Evolutionary conservation across 2,329 filamentous ascomycete species (phyloP).

Genomic region (Lachnellula willkommii): DNA sequence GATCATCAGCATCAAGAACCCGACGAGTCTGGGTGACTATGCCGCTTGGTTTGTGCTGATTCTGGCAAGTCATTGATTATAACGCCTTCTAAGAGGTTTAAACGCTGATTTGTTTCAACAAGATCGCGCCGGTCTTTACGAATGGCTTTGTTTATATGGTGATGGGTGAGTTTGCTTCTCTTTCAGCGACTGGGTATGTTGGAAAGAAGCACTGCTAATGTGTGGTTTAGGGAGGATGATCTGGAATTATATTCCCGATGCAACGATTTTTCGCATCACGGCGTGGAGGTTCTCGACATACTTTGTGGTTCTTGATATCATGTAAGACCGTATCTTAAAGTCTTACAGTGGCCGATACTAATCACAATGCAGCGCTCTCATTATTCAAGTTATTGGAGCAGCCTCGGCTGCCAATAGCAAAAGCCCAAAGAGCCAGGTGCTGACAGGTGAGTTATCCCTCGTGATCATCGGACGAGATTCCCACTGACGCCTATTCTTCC

Average conservation of each 20-base stretch:
- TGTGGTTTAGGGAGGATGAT: conserved; percentile 24
- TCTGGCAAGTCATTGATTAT: conserved; percentile 18
- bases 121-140: conserved; percentile 30
- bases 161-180: conserved; percentile 39
- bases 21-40: conserved; percentile 32
- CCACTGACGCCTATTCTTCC: conserved; percentile 18
- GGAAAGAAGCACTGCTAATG: conserved; percentile 9
- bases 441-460: conserved; percentile 5
- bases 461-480: not conserved
- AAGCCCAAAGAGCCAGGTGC: conserved; percentile 21
- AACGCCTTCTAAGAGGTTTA: too few species aligned
- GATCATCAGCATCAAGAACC: conserved; percentile 36
- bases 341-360: not conserved
- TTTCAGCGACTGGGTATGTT: conserved; percentile 4
- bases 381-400: conserved; percentile 19
- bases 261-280: conserved; percentile 18
- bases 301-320: conserved; percentile 27
- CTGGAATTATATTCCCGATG: conserved; percentile 20
- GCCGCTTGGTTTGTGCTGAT: conserved; percentile 35
- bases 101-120: too few species aligned
- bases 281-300: conserved; percentile 22
- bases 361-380: conserved; percentile 18
- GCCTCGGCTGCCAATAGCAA: conserved; percentile 32
- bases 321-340: conserved; percentile 15
- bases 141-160: conserved; percentile 34